These are phyloP conservation scores for Blastocystis sp. DNA, from an alignment of 352 stramenopile species.

Conservation along the genomic window DNA sequence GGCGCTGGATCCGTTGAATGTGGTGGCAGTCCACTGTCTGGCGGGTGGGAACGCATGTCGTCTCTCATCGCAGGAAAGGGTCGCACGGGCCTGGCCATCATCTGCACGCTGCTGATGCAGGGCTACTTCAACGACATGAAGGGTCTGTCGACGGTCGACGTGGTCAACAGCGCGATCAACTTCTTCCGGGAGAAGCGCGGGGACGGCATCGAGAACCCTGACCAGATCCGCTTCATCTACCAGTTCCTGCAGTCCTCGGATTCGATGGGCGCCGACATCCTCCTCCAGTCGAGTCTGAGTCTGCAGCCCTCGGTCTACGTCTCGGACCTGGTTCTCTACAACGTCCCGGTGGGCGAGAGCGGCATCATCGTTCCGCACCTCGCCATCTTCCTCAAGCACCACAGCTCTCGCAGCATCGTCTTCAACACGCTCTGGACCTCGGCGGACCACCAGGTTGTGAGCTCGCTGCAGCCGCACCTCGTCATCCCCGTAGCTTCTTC, in stretches of 20 bases:
- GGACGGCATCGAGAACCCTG: constrained; percentile 49
- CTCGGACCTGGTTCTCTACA: constrained; percentile 33
- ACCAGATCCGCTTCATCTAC: constrained; percentile 54
- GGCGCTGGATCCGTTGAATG: constrained; percentile 16
- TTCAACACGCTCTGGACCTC: constrained; percentile 4
- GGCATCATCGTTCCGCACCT: neutral
- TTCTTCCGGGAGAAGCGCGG: constrained; percentile 44
- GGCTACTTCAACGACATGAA: constrained; percentile 40
- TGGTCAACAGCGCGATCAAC: constrained; percentile 35
- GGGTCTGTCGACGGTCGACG: neutral
- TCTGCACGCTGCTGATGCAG: constrained; percentile 45
- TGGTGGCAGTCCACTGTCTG: constrained; percentile 53
- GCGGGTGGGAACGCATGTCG: neutral
- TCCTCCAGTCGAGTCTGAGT: neutral
- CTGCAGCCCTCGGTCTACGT: neutral
- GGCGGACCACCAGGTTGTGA: neutral
- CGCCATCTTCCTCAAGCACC: constrained; percentile 17
- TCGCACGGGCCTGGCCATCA: constrained; percentile 18
- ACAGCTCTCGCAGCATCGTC: neutral
- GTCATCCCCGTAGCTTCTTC: neutral
- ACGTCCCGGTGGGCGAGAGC: constrained; percentile 26
- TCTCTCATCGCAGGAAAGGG: constrained; percentile 28
- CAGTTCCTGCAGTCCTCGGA: constrained; percentile 38
- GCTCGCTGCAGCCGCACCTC: neutral
- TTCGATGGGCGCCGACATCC: constrained; percentile 37